Evolutionary conservation across 176 grass and related monocot species (phyloP).

Genomic region (Luzula sylvatica): DNA sequence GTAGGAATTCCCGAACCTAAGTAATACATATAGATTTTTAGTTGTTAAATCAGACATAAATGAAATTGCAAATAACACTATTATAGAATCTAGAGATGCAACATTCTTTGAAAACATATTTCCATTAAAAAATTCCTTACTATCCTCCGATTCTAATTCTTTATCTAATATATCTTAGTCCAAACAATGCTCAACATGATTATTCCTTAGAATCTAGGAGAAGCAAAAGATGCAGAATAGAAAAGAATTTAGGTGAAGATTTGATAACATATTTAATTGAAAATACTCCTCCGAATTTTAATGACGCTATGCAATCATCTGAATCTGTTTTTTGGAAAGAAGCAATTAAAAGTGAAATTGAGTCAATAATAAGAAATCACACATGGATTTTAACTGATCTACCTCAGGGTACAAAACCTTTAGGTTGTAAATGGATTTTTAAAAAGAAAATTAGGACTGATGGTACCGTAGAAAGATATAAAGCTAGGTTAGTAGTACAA

Average conservation of each 20-base stretch:
- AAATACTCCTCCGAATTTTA: no score
- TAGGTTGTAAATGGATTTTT: no score
- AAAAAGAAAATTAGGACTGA: conserved; percentile 17
- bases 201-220: background rate
- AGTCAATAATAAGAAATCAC: conserved; percentile 12
- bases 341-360: conserved; percentile 9
- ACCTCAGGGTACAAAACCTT: conserved; percentile 2
- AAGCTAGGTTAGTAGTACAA: conserved; percentile 7
- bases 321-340: conserved; percentile 6
- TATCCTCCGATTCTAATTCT: no score
- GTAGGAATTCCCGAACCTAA: conserved; percentile 10
- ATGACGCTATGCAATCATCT: background rate
- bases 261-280: no score
- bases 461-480: background rate
- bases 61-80: no score
- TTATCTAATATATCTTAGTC: no score
- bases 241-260: conserved; percentile 7
- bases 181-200: no score
- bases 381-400: conserved; percentile 12
- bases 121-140: no score
- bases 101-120: no score
- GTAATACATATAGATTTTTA: no score
- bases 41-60: no score
- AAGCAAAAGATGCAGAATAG: conserved; percentile 7
- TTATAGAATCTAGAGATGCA: no score